Percentiles rank a stretch among this genome's conserved stretches.
Conservation (phyloP, 176 grass and related monocot genomes). For the Phoenix dactylifera region DNA sequence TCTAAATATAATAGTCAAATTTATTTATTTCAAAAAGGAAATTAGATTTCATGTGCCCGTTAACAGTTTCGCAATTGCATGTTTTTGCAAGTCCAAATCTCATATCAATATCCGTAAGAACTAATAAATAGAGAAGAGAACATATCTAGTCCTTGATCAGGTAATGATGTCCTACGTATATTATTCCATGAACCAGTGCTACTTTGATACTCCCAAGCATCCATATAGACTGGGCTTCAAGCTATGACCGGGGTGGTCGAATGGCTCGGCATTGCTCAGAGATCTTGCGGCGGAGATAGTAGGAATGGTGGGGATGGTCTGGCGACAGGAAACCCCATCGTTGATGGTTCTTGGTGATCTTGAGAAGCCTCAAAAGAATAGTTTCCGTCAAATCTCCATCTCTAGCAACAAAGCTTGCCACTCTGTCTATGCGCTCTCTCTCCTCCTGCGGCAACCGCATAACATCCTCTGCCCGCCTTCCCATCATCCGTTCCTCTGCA, state of each 20-base stretch:
- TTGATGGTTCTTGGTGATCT: conserved; percentile 50
- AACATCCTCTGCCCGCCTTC: neutral
- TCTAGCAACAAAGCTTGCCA: conserved; percentile 51
- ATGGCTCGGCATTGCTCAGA: conserved; percentile 67
- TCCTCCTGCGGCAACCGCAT: conserved; percentile 40
- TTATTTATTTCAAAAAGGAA: too few species aligned
- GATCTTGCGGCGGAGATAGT: conserved; percentile 68
- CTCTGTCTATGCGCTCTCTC: conserved; percentile 55
- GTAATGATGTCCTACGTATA: too few species aligned
- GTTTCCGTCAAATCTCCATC: conserved; percentile 49
- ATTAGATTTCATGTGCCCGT: too few species aligned
- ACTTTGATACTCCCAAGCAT: too few species aligned
- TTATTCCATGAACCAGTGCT: too few species aligned
- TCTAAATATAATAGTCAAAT: too few species aligned
- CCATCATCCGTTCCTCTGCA: too few species aligned
- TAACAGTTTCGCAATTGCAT: too few species aligned
- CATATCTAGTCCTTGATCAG: too few species aligned
- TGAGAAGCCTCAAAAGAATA: conserved; percentile 46
- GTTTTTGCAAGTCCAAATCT: too few species aligned
- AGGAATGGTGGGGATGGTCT: conserved; percentile 57
- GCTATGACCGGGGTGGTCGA: conserved; percentile 25
- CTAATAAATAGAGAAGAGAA: too few species aligned
- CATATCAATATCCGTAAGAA: too few species aligned
- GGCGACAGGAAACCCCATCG: conserved; percentile 61
- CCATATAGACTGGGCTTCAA: neutral